phyloP scores from a whole-genome alignment of 2,329 filamentous ascomycete genomes.

The Arthrocladium fulminans region DNA sequence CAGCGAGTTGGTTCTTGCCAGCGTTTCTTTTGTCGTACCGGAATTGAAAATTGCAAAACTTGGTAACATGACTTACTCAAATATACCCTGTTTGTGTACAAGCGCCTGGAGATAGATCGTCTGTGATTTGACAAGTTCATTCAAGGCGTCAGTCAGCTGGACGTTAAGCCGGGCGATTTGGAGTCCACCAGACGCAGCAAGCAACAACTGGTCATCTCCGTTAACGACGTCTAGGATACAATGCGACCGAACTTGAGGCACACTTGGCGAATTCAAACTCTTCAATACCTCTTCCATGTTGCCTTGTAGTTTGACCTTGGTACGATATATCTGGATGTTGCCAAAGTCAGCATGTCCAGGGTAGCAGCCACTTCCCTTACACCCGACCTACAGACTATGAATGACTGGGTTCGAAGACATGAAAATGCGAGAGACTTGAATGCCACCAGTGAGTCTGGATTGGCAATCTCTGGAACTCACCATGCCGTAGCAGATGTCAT shows the following conservation, averaged over 20 bases:
- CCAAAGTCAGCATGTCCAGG: too few species aligned
- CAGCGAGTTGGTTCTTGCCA: too few species aligned
- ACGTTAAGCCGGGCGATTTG: constrained; percentile 10
- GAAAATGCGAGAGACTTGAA: too few species aligned
- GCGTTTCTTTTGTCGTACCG: too few species aligned
- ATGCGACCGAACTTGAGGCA: constrained; percentile 1
- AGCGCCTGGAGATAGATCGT: constrained; percentile 9
- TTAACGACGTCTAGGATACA: constrained; percentile 7
- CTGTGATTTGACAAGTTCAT: neutral
- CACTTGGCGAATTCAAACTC: neutral
- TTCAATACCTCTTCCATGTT: constrained; percentile 9
- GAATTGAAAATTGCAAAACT: neutral
- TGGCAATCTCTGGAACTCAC: constrained; percentile 2
- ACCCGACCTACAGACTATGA: too few species aligned
- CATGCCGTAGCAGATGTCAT: constrained; percentile 13
- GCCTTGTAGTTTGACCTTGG: constrained; percentile 7
- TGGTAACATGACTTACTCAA: constrained; percentile 9
- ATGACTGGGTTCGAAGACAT: too few species aligned
- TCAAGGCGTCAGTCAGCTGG: constrained; percentile 5
- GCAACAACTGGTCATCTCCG: neutral
- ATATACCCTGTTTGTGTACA: constrained; percentile 7
- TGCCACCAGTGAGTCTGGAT: too few species aligned
- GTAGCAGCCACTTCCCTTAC: too few species aligned
- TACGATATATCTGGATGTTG: constrained; percentile 11
- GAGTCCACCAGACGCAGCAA: constrained; percentile 7